Percentiles rank a stretch among this genome's conserved stretches.
Conservation (phyloP, 352 stramenopile species). For the Phytopythium boreale region DNA sequence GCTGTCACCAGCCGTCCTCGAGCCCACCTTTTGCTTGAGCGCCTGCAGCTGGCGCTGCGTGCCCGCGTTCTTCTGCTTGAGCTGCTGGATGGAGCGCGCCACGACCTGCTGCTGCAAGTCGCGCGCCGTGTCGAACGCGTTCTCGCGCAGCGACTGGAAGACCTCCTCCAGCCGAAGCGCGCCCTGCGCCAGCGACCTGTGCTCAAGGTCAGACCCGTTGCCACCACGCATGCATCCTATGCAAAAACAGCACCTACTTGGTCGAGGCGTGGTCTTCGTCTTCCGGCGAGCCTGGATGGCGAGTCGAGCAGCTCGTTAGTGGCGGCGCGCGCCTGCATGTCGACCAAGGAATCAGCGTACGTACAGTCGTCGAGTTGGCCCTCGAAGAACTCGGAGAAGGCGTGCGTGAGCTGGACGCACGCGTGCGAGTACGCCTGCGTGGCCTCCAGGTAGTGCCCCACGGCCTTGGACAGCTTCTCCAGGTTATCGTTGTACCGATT, state of each 20-base stretch:
- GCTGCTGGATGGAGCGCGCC: slow-evolving; percentile 37
- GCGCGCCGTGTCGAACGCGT: slow-evolving; percentile 41
- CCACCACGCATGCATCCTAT: neutral
- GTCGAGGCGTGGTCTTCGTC: slow-evolving; percentile 23
- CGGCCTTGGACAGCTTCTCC: slow-evolving; percentile 50
- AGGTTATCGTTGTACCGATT: slow-evolving; percentile 58
- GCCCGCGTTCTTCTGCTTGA: slow-evolving; percentile 32
- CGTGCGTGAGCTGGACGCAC: slow-evolving; percentile 42
- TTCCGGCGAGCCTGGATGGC: slow-evolving; percentile 11
- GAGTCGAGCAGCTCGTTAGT: too few relatives aligned
- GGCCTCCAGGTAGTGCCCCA: slow-evolving; percentile 40
- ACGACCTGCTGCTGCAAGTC: slow-evolving; percentile 45
- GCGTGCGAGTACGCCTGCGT: slow-evolving; percentile 44
- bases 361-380: slow-evolving; percentile 28
- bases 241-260: slow-evolving; percentile 2
- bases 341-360: too few relatives aligned
- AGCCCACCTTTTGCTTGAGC: slow-evolving; percentile 47
- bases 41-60: slow-evolving; percentile 43
- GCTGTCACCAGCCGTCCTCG: neutral
- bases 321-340: too few relatives aligned
- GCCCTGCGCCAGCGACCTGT: slow-evolving; percentile 42
- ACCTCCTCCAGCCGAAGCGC: slow-evolving; percentile 55
- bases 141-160: slow-evolving; percentile 48
- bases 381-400: slow-evolving; percentile 62
- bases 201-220: neutral